Evolutionary conservation across 768 basidiomycete genomes (phyloP), one percentile per base, ranked within the genome.

Genomic region (Tulasnella sp.): DNA sequence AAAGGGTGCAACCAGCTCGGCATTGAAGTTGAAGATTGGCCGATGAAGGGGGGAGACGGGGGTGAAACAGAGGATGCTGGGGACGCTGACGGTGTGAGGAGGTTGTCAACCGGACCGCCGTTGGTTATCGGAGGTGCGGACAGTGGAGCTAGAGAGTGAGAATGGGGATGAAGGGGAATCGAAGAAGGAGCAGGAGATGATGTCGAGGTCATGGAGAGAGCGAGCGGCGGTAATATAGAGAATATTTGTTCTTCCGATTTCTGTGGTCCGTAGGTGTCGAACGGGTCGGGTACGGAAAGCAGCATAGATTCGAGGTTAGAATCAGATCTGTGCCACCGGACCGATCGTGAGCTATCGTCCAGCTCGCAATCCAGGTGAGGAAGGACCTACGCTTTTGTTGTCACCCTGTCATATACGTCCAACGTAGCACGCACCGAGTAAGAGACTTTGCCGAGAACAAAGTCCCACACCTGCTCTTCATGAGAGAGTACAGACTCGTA

Each of bases 401-500:
- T 93, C 80, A 95, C 89, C 79, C 90, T 88, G 83, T 97, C 96
- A 81, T 96, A 96, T 10, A 98, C 88, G 81, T 98, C 96, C 88
- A 98, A 91, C 18, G 94, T 92, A 42, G 94, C 94, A 75, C 95
- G 91, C 74, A 97, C 92, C 51, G 73, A 72, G 51, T 39, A 44
- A 13, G 42, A 48, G 39, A 93, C 92, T 87, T 96, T 97, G 80
- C 87, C 89, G 83, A 96, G 91, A 7, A 97, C 94, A 18, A 90
- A 89, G 81, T 96, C 91, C 96, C 96, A 98, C n/a, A 95, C 92
- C 83, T 97, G 91, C 81, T 96, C 94, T 85, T 98, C 96, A 81
- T 96, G 95, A 78, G 94, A 93, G 73, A 95, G 85, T 75, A 97
- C 95, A 81, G 95, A 91, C 80, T 91, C 83, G 82, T 98, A 96